Conservation (phyloP, 2,329 filamentous ascomycete genomes). For the Parastagonospora nodorum region DNA sequence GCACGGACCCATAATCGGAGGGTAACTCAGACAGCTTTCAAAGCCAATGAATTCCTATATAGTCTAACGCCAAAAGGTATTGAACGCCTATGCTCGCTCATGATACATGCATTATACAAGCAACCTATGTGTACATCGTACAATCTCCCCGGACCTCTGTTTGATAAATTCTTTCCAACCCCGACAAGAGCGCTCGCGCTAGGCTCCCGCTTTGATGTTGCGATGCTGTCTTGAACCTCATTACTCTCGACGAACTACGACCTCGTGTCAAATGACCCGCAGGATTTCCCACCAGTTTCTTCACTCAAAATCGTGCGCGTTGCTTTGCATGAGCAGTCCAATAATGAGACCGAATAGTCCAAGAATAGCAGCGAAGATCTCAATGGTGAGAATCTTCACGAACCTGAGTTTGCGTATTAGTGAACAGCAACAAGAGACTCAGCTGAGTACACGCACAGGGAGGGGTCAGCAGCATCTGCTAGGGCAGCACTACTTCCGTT, state of each 20-base stretch:
- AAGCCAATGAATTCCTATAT: conserved; percentile 2
- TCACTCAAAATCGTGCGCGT: conserved; percentile 73
- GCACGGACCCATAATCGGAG: conserved; percentile 25
- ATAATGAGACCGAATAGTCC: conserved; percentile 96
- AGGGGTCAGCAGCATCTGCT: conserved; percentile 91
- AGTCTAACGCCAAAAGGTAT: conserved; percentile 23
- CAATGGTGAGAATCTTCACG: conserved; percentile 97
- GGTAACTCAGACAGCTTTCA: conserved; percentile 1
- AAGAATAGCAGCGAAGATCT: conserved; percentile 98
- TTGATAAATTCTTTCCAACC: no score
- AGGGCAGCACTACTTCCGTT: conserved; percentile 96
- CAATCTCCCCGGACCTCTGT: conserved; percentile 10
- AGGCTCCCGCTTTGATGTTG: no score
- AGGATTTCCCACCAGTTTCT: neutral
- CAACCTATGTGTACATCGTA: conserved; percentile 38
- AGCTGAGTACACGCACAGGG: conserved; percentile 67
- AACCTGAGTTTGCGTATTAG: conserved; percentile 64
- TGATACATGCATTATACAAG: conserved; percentile 48
- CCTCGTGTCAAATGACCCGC: neutral
- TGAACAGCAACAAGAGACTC: neutral
- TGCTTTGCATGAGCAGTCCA: conserved; percentile 83
- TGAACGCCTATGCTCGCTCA: conserved; percentile 36
- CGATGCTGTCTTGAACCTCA: no score
- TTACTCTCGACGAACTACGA: no score
- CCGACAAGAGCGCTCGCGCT: no score